Conservation (phyloP, 179 eudicot species). For the Drosera spatulata region DNA sequence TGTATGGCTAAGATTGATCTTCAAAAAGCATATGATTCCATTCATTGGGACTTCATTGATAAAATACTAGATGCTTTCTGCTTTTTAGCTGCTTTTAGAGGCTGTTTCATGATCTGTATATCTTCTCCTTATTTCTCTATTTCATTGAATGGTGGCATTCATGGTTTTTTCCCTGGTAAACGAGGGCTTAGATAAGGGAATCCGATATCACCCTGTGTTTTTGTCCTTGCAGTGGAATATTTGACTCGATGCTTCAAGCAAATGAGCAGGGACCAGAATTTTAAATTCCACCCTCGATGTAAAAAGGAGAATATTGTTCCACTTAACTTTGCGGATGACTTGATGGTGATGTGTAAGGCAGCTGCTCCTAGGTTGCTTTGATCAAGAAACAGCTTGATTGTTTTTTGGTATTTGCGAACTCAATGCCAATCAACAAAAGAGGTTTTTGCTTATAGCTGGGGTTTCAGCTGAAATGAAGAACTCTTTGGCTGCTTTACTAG, state of each 20-base stretch:
- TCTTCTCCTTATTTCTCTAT: not conserved
- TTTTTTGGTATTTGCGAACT: no score
- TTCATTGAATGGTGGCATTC: not conserved
- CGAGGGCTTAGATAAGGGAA: not conserved
- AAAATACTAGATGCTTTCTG: not conserved
- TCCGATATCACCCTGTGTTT: not conserved
- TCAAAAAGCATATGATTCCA: slow-evolving; percentile 2
- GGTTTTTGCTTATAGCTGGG: no score
- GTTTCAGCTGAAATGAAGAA: not conserved
- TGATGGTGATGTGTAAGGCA: no score
- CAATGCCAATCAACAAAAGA: no score
- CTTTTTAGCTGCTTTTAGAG: not conserved
- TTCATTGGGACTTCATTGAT: not conserved
- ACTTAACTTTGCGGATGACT: no score
- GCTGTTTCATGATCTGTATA: not conserved
- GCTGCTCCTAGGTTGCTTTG: no score
- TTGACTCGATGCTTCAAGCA: not conserved
- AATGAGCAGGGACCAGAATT: no score
- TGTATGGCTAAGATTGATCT: not conserved
- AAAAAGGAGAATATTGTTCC: no score
- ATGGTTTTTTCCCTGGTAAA: not conserved
- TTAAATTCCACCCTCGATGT: no score
- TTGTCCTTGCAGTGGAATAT: not conserved
- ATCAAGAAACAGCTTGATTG: no score
- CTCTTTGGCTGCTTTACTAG: not conserved